A percentile compares a stretch with the other conserved stretches of the same genome.
Evolutionary conservation across 306 rosid genomes (phyloP).

Genomic region (Cucurbita argyrosperma): DNA sequence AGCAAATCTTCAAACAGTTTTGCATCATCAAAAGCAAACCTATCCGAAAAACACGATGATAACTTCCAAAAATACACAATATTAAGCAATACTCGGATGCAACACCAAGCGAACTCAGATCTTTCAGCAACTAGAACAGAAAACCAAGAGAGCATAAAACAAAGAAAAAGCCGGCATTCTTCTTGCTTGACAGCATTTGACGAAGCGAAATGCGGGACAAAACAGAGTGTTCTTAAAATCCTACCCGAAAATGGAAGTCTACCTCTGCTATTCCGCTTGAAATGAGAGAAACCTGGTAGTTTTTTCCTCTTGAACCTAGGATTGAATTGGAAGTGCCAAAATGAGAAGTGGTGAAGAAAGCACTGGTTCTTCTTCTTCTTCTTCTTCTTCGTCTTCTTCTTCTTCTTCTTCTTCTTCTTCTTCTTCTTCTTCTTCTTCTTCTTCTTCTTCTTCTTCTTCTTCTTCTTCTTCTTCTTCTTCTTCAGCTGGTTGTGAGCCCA

Average conservation of each 20-base stretch:
- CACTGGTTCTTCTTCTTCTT: not conserved
- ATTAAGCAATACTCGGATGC: not conserved
- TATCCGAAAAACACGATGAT: not conserved
- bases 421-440: not conserved
- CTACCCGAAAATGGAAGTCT: not conserved
- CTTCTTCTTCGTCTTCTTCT: not conserved
- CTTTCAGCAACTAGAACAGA: not conserved
- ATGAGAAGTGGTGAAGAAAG: not conserved
- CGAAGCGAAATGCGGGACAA: not conserved
- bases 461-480: not conserved
- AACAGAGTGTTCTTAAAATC: not conserved
- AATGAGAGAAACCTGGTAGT: not conserved
- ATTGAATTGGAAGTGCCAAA: not conserved
- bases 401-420: not conserved
- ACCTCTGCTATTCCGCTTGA: not conserved
- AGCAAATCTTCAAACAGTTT: not conserved
- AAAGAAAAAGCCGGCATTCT: not conserved
- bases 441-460: too few species aligned
- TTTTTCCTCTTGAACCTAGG: too few species aligned
- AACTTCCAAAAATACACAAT: not conserved
- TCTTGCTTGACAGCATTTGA: not conserved
- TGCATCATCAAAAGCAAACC: not conserved
- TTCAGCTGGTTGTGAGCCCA: conserved; percentile 20
- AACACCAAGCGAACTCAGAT: not conserved
- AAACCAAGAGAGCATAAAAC: not conserved